These are phyloP conservation scores for Brassica nigra DNA, from an alignment of 345 rosid genomes.

Conservation along the genomic window DNA sequence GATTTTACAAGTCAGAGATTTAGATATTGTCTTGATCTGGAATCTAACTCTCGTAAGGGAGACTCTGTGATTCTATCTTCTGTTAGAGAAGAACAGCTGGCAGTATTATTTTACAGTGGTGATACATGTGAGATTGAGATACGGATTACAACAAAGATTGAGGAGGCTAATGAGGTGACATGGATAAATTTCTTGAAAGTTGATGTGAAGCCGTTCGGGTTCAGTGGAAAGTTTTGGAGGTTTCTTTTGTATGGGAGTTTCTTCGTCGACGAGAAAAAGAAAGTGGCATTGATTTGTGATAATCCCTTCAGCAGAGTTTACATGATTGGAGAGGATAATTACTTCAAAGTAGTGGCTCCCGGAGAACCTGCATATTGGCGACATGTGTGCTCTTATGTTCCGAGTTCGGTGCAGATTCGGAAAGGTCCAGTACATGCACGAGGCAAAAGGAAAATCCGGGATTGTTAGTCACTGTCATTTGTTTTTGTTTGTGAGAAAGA, in stretches of 20 bases:
- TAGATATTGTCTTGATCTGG: neutral
- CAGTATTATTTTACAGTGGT: neutral
- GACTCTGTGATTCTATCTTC: neutral
- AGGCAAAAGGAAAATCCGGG: neutral
- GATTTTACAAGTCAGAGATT: neutral
- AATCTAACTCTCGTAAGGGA: neutral
- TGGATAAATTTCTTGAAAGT: neutral
- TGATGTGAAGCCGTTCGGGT: neutral
- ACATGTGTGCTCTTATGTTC: neutral
- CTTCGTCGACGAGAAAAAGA: neutral
- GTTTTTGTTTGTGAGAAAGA: neutral
- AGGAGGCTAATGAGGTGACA: neutral
- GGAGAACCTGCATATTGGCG: neutral
- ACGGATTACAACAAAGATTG: neutral
- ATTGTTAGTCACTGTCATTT: neutral
- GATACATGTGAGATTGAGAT: neutral
- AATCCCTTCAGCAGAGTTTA: neutral
- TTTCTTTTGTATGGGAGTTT: neutral
- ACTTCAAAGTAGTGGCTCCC: neutral
- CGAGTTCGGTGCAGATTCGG: constrained; percentile 1
- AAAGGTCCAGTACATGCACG: neutral
- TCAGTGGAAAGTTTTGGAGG: neutral
- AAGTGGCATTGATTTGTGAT: neutral
- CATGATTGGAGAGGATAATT: neutral
- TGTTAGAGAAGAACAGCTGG: neutral